These are phyloP conservation scores for Elsinoe batatas DNA, from an alignment of 2,329 filamentous ascomycete genomes.

Conservation along the genomic window DNA sequence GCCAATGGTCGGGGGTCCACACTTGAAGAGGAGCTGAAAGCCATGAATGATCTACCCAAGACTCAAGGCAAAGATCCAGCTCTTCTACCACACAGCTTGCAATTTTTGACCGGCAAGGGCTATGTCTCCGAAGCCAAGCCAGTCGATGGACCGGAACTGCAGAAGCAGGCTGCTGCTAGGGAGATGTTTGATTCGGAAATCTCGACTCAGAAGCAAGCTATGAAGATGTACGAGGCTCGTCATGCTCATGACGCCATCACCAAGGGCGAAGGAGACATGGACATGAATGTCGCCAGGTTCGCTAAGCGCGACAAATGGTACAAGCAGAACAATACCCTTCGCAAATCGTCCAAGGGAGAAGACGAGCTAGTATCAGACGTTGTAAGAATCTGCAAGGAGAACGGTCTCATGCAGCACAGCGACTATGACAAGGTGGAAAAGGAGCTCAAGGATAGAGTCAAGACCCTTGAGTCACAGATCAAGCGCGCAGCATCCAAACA, in stretches of 20 bases:
- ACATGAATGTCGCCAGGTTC: conserved; percentile 28
- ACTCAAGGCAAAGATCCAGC: neutral
- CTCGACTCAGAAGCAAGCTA: conserved; percentile 2
- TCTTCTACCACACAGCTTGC: neutral
- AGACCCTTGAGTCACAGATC: neutral
- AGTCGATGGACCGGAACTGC: neutral
- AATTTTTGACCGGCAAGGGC: neutral
- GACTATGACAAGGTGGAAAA: conserved; percentile 8
- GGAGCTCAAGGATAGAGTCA: neutral
- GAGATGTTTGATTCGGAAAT: conserved; percentile 5
- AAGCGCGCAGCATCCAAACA: conserved; percentile 7
- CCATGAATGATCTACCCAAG: neutral
- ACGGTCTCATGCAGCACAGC: conserved; percentile 8
- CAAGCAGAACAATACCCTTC: conserved; percentile 23
- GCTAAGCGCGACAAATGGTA: conserved; percentile 29
- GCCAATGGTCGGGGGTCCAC: neutral
- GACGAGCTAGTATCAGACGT: neutral
- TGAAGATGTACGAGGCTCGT: conserved; percentile 4
- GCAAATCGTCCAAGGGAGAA: neutral
- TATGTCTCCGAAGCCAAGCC: neutral
- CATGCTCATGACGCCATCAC: conserved; percentile 5
- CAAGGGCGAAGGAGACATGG: conserved; percentile 31
- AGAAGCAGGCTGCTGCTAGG: conserved; percentile 1
- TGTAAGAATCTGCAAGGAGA: conserved; percentile 7
- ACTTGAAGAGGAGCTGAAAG: conserved; percentile 12